Percentiles rank a stretch among this genome's conserved stretches.
These are phyloP conservation scores for Teratosphaeriaceae sp. DNA, from an alignment of 2,329 filamentous ascomycete genomes.

Conservation along the genomic window DNA sequence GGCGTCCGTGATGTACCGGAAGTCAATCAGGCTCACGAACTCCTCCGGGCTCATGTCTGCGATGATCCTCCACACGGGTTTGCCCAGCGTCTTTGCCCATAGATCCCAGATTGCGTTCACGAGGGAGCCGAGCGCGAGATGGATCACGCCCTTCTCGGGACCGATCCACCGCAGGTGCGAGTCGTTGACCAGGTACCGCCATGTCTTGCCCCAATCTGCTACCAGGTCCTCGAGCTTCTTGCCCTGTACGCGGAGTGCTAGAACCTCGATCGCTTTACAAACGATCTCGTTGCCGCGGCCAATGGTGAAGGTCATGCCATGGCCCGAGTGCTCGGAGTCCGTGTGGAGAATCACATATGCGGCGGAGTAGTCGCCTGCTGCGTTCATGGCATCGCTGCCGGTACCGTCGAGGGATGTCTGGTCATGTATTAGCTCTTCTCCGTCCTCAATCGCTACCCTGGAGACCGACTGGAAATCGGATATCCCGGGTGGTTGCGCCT, in stretches of 20 bases:
- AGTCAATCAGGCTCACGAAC: conserved; percentile 83
- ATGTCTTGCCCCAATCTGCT: conserved; percentile 77
- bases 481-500: conserved; percentile 40
- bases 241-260: conserved; percentile 68
- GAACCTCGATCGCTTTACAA: conserved; percentile 72
- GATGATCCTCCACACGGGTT: conserved; percentile 87
- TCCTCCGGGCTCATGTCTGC: conserved; percentile 86
- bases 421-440: not conserved
- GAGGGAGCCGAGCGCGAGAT: conserved; percentile 81
- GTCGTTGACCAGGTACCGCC: conserved; percentile 87
- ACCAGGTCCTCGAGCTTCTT: conserved; percentile 72
- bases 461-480: conserved; percentile 40
- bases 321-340: conserved; percentile 62
- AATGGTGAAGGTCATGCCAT: conserved; percentile 84
- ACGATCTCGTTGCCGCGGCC: conserved; percentile 90
- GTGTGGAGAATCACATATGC: conserved; percentile 92
- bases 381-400: conserved; percentile 96
- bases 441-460: not conserved
- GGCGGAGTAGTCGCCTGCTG: conserved; percentile 83
- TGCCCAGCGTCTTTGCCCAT: conserved; percentile 81
- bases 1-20: conserved; percentile 92
- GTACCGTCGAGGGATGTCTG: conserved; percentile 87
- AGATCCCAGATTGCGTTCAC: conserved; percentile 88
- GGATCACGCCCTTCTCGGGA: conserved; percentile 88
- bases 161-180: conserved; percentile 90